Evolutionary conservation across 345 rosid species (phyloP).

Genomic region (Conringia planisiliqua): DNA sequence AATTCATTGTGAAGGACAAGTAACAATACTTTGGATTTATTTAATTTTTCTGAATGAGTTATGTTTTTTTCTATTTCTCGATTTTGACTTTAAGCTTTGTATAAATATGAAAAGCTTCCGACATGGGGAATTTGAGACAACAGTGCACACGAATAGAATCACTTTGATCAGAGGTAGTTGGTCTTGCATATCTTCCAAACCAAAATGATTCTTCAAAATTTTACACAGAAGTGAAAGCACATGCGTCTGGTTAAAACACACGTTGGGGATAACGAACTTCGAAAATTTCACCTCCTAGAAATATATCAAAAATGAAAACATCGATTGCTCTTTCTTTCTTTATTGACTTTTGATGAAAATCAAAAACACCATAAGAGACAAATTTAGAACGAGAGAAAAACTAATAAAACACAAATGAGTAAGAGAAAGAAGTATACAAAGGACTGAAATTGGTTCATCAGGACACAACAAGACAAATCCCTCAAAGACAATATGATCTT

Average conservation of each 20-base stretch:
- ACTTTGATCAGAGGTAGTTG: background rate
- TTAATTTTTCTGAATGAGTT: background rate
- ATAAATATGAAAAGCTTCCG: background rate
- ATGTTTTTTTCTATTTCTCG: background rate
- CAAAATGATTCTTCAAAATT: conserved; percentile 1
- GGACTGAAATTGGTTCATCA: conserved; percentile 13
- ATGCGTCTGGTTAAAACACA: background rate
- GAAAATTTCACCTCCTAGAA: background rate
- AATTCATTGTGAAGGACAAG: background rate
- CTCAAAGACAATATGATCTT: conserved; percentile 15
- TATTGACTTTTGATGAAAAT: conserved; percentile 1
- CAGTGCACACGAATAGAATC: conserved; percentile 19
- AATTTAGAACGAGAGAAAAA: conserved; percentile 7
- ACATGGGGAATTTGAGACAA: background rate
- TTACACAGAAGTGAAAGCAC: background rate
- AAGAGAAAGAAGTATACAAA: background rate
- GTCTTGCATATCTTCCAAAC: background rate
- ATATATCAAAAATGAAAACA: background rate
- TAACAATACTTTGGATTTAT: background rate
- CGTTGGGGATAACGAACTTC: background rate
- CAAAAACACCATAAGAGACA: conserved; percentile 6
- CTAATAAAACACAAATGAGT: background rate
- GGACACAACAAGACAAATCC: conserved; percentile 4
- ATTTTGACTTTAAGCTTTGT: background rate
- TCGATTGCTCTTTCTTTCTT: conserved; percentile 14